Base-by-base conservation (phyloP, 257 asterid species). In the Solanum piurae region DNA sequence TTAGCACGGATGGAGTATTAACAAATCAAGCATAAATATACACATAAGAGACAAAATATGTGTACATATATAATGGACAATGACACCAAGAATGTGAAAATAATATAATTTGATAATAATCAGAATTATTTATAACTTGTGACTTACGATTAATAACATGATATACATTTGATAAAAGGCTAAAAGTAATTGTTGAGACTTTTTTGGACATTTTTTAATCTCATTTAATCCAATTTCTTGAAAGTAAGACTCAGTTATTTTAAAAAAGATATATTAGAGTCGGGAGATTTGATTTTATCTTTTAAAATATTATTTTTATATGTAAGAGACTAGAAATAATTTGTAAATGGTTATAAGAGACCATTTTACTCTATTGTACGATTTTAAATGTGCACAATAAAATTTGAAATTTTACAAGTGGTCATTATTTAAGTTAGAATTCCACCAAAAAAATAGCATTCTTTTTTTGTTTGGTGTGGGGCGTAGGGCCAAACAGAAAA, bases 1-100 rank as follows among this genome's bases (percentile, higher is more conserved):
- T 80, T 80, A 46, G 29, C 85, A 80, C 68, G 85, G 25, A 80
- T 80, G 85, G 85, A 80, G 40, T 14, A 49, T 80, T 29, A 36
- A 71, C 42, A 71, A 74, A 74, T 36, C 25, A 46, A 80, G 49
- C 33, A 46, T 9, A 80, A 38, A 80, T 80, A 9, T 80, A 4
- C 18, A 3, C 62, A 55, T 14, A 80, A 5, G 68, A 80, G 68
- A 80, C 85, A 80, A 46, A 46, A 80, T 25, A 79, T 44, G 64
- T 79, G 38, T 42, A 25, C 6, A 5, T 74, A 74, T 5, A 21
- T 42, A 25, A 44, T 27, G 64, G 84, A 79, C 37, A 79, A 34
- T 79, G 84, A 79, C 84, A 44, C 27, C 12, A 44, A 42, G 62
- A 77, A 77, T 77, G 16, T 74, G n/a, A 34, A 34, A 36, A 9